Percentiles rank a stretch among this genome's conserved stretches.
phyloP scores from a whole-genome alignment of 768 basidiomycete species.

The Suillus subaureus region DNA sequence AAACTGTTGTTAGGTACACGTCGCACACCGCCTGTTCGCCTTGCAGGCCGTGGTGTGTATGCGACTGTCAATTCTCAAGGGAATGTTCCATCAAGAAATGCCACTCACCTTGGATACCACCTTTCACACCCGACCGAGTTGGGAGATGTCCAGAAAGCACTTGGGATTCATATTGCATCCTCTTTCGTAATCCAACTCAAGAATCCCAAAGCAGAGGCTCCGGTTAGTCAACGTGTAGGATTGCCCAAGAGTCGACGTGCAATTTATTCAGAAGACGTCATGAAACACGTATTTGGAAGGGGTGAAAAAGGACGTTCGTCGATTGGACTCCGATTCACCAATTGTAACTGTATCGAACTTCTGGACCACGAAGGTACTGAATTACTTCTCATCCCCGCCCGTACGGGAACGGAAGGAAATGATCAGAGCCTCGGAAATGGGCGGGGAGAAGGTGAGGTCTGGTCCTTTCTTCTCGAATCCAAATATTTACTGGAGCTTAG shows the following conservation, averaged over 20 bases:
- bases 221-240: conserved; percentile 31
- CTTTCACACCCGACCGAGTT: conserved; percentile 53
- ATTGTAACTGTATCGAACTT: conserved; percentile 51
- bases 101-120: conserved; percentile 60
- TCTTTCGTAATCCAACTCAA: conserved; percentile 64
- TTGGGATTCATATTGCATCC: conserved; percentile 55
- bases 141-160: conserved; percentile 55
- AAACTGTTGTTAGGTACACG: conserved; percentile 42
- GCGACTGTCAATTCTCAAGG: conserved; percentile 56
- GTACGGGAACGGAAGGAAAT: conserved; percentile 48
- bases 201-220: conserved; percentile 53
- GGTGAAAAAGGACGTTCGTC: conserved; percentile 44
- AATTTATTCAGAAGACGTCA: conserved; percentile 49
- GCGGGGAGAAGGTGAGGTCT: conserved; percentile 48
- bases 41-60: conserved; percentile 61
- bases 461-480: neutral
- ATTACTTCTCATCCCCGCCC: conserved; percentile 54
- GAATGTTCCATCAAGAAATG: conserved; percentile 44
- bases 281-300: conserved; percentile 51
- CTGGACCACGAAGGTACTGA: conserved; percentile 59
- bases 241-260: conserved; percentile 37
- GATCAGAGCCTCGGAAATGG: conserved; percentile 54
- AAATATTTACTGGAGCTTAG: conserved; percentile 28
- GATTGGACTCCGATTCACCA: conserved; percentile 53
- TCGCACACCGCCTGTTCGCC: conserved; percentile 52